Percentiles rank a stretch among this genome's conserved stretches.
phyloP scores from a whole-genome alignment of 352 stramenopile species.

The Globisporangium perplexum region DNA sequence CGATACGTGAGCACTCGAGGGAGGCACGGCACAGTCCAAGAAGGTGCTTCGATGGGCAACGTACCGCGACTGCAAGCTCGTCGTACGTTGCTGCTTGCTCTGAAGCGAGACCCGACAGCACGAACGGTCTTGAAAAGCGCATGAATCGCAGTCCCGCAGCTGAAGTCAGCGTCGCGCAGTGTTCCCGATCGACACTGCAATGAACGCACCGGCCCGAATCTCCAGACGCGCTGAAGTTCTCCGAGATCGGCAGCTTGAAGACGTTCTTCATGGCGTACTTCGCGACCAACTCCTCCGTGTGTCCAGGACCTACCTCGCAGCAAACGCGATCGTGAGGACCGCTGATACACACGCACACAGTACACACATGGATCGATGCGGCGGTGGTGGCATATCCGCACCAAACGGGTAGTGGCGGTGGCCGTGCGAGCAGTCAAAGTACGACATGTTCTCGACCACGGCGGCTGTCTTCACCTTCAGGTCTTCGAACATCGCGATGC shows the following conservation, averaged over 20 bases:
- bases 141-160: not conserved
- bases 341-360: not conserved
- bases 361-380: not conserved
- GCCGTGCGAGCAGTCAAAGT: constrained; percentile 89
- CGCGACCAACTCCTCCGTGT: constrained; percentile 68
- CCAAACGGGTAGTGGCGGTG: constrained; percentile 86
- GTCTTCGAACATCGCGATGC: constrained; percentile 98
- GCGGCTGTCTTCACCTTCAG: constrained; percentile 96
- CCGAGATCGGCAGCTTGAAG: constrained; percentile 79
- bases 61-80: constrained; percentile 49
- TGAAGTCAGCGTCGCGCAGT: not conserved
- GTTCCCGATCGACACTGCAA: not conserved
- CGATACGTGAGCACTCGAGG: not conserved
- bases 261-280: constrained; percentile 84
- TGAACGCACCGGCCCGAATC: constrained; percentile 61
- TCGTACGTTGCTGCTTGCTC: constrained; percentile 72
- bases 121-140: constrained; percentile 50
- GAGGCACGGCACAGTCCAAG: not conserved
- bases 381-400: constrained; percentile 15
- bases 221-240: constrained; percentile 62
- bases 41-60: not conserved
- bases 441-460: constrained; percentile 99
- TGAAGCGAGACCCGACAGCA: constrained; percentile 59
- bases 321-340: not conserved
- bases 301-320: constrained; percentile 37